phyloP scores from a whole-genome alignment of 768 basidiomycete species.

The Boletus rubescentipes region DNA sequence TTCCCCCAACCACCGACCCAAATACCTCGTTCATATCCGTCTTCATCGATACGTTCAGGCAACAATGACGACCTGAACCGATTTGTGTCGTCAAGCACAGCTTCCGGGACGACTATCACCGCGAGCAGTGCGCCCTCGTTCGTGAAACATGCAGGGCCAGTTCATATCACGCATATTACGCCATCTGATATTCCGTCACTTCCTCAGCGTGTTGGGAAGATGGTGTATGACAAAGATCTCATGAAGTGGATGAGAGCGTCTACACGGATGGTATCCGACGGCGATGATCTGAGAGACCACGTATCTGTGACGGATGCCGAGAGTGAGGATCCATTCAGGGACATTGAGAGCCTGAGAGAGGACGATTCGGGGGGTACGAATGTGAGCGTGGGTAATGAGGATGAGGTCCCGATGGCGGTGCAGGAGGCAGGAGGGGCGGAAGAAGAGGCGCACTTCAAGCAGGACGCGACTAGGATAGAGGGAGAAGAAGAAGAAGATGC shows the following conservation, averaged over 20 bases:
- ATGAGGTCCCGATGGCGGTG: constrained; percentile 4
- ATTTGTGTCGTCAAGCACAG: constrained; percentile 87
- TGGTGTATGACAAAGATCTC: constrained; percentile 81
- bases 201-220: constrained; percentile 79
- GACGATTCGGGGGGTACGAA: constrained; percentile 44
- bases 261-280: constrained; percentile 32
- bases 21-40: constrained; percentile 41
- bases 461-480: constrained; percentile 41
- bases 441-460: constrained; percentile 16
- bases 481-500: constrained; percentile 43
- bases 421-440: constrained; percentile 13
- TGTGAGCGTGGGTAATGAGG: neutral
- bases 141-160: constrained; percentile 78
- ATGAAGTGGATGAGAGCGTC: constrained; percentile 84
- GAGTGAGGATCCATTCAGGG: constrained; percentile 89
- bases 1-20: constrained; percentile 34
- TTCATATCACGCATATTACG: constrained; percentile 76
- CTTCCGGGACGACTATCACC: constrained; percentile 70
- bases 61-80: constrained; percentile 78
- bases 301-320: constrained; percentile 39
- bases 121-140: constrained; percentile 76
- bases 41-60: constrained; percentile 50
- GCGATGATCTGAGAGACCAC: constrained; percentile 32
- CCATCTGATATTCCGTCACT: constrained; percentile 75
- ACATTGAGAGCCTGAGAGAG: constrained; percentile 83